Evolutionary conservation across 129 eudicot species (phyloP).

Genomic region (Lactuca saligna): DNA sequence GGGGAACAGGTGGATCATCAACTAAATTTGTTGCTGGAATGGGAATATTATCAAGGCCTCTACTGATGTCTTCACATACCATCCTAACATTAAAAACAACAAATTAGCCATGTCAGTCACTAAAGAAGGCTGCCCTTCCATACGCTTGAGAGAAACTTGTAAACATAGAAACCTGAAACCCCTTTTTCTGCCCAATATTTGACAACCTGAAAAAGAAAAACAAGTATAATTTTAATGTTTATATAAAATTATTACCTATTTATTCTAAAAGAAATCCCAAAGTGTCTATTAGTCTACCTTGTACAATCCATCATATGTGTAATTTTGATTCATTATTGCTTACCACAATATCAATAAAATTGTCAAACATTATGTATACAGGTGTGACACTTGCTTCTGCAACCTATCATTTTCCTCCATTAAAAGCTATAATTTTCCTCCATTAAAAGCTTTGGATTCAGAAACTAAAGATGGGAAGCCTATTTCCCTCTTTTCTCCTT

Average conservation of each 20-base stretch:
- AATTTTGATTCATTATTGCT: not conserved
- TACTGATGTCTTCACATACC: slow-evolving; percentile 81
- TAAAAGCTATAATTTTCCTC: too few species aligned
- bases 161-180: slow-evolving; percentile 77
- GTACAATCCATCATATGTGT: slow-evolving; percentile 94
- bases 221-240: not conserved
- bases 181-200: slow-evolving; percentile 90
- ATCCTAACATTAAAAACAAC: slow-evolving; percentile 39
- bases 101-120: slow-evolving; percentile 37
- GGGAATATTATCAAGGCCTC: slow-evolving; percentile 70
- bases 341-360: too few species aligned
- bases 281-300: slow-evolving; percentile 39
- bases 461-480: too few species aligned
- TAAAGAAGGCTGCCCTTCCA: slow-evolving; percentile 79
- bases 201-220: slow-evolving; percentile 53
- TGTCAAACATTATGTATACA: too few species aligned
- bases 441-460: too few species aligned
- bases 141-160: slow-evolving; percentile 69
- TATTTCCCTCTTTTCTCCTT: too few species aligned
- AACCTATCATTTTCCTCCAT: too few species aligned
- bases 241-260: not conserved
- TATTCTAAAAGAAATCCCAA: not conserved
- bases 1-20: slow-evolving; percentile 78
- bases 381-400: too few species aligned
- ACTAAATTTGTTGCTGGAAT: slow-evolving; percentile 90